Conservation (phyloP, 1,284 basidiomycete genomes). For the Sporisorium graminicola region DNA sequence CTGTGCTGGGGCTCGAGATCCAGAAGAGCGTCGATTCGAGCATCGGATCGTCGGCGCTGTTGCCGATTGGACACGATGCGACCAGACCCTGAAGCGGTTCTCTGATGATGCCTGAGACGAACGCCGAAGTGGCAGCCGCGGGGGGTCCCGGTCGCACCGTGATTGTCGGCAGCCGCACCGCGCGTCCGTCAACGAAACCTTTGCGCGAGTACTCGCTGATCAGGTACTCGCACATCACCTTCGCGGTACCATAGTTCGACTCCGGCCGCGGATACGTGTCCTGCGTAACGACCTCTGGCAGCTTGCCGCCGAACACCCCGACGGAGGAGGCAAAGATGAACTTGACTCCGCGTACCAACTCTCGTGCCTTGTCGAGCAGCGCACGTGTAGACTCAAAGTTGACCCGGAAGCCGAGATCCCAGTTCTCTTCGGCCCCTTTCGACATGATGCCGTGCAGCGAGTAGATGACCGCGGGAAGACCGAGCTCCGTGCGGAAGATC, state of each 20-base stretch:
- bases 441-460: constrained; percentile 59
- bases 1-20: constrained; percentile 42
- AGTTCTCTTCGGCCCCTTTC: constrained; percentile 48
- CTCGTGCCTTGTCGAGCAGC: constrained; percentile 39
- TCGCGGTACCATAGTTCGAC: constrained; percentile 51
- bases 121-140: constrained; percentile 48
- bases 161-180: constrained; percentile 50
- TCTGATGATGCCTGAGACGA: constrained; percentile 54
- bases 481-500: constrained; percentile 43
- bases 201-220: constrained; percentile 53
- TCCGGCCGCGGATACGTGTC: constrained; percentile 46
- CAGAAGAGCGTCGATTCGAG: constrained; percentile 30
- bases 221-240: constrained; percentile 55
- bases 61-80: constrained; percentile 53
- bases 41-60: constrained; percentile 32
- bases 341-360: constrained; percentile 23
- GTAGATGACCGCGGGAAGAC: constrained; percentile 45
- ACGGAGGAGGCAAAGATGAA: constrained; percentile 51
- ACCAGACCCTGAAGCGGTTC: constrained; percentile 44
- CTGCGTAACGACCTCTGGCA: constrained; percentile 43
- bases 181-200: constrained; percentile 49
- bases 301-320: constrained; percentile 47
- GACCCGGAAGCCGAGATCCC: constrained; percentile 49
- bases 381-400: constrained; percentile 51
- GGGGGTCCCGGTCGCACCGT: constrained; percentile 50